Base-by-base conservation (phyloP, 495 filamentous ascomycete species). In the Amniculicola lignicola region DNA sequence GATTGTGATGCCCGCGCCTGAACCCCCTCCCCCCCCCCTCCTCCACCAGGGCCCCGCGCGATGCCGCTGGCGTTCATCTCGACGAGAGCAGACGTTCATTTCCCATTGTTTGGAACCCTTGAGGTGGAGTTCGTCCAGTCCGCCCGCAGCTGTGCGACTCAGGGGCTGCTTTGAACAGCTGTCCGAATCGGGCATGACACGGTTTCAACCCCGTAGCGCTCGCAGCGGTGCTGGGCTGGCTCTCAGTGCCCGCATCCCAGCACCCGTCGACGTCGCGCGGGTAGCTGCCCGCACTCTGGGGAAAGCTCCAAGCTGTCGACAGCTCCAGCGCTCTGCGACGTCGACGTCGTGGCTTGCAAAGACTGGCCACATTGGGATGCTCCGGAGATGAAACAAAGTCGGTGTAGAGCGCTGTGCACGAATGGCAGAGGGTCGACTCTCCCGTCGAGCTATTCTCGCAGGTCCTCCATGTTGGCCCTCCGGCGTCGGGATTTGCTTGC, bases 371-470 rank as follows among this genome's bases (percentile, higher is more conserved):
- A 49, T 14, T 24, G 16, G 16, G 54, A 38, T 46, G n/a, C 42
- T 18, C 36, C 60, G 54, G 54, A 63, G 54, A 63, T 63, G 54
- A 63, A 63, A 54, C 54, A 59, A 59, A 54, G 60, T 63, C 60
- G 54, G 55, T 63, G 60, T 59, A 47, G 47, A 23, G 47, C 19
- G 39, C 23, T 33, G 28, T 51, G 46, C 46, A 45, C 54, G 46
- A 58, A 58, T 58, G 54, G 54, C 40, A 54, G 51, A 6, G 6
- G 9, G n/a, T 24, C 1, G 2, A 37, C 14, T 33, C 16, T n/a
- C n/a, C 21, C 18, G 40, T 28, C 7, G 18, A 7, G 40, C 3
- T 37, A 19, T 31, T 33, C 40, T n/a, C 19, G 5, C 18, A 4
- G 36, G 4, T 29, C 11, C 23, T 22, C 35, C 2, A 1, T 28